Evolutionary conservation across 768 basidiomycete species (phyloP), one percentile per base, ranked within the genome.

Genomic region (Chalciporus pseudorubinellus): DNA sequence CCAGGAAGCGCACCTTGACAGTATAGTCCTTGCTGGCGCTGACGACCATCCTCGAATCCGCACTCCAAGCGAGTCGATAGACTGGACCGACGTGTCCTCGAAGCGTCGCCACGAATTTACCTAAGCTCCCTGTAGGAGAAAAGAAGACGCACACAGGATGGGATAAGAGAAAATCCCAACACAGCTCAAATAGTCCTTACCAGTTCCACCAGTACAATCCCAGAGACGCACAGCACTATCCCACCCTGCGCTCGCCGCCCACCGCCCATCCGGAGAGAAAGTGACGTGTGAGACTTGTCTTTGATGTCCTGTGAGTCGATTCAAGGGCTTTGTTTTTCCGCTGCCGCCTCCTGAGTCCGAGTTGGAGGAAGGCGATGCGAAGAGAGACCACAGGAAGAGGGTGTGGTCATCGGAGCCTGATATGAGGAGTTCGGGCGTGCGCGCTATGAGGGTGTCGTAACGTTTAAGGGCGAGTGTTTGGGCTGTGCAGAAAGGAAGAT

Each of bases 321-420:
- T 80, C 16, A 85, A 51, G 4, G 89, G 87, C 59, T 89, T 90
- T 33, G 79, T 77, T 62, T 80, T 82, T 10, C 77, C 74, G 18
- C 70, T 70, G 33, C 39, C 26, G 26, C 5, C 9, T 26, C 26
- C 26, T 26, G 26, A 26, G 26, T 26, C 62, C 9, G 67, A 48
- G 28, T 60, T 57, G 40, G 73, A 59, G 11, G 26, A 28, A 28
- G 10, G 18, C 24, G 76, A 74, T 18, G 83, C 76, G 75, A 92
- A 89, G 38, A 85, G 74, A 28, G 92, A 88, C 95, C 94, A 98
- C 12, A 99, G 80, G 80, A 95, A 98, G 44, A 98, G 83, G 0
- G 95, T 99, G 69, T 98, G 95, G 68, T 99, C 95, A 67, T 99
- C 95, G 4, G 95, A 98, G 19, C 94, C 95, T 6, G 94, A 92